Base-by-base conservation (phyloP, 176 grass and related monocot genomes). In the Thalia dealbata region DNA sequence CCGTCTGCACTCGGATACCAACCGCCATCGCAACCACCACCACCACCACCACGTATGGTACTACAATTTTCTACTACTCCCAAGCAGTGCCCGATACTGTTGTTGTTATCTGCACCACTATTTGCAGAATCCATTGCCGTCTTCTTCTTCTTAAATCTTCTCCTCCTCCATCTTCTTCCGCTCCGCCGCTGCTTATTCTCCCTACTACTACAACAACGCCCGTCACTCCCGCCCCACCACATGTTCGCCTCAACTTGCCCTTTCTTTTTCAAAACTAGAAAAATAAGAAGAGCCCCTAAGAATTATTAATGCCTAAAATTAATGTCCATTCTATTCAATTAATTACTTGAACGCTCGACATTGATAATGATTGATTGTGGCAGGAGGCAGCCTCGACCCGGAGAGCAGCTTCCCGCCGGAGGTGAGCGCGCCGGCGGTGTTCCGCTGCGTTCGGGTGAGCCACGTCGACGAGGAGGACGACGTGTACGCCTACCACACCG, bases 371-470 rank as follows among this genome's bases (percentile, higher is more conserved):
- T n/a, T n/a, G n/a, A n/a, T n/a, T n/a, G 48, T 14, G 19, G 72
- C 29, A 75, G 80, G 62, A 14, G 62, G 68, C 16, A 64, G 50
- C 22, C 58, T 67, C 66, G 85, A 72, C 50, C 71, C 72, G 1
- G 19, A 29, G 50, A 78, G 72, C 38, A 78, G 72, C 38, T 87
- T 83, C 56, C 85, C 85, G 2, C 24, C 71, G 26, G 85, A 87
- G 67, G 55, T 87, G 54, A 87, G 76, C 73, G 58, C 85, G 12
- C 71, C 61, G 51, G 85, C 80, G 27, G 76, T 79, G 41, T 87
- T 87, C 64, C 85, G 85, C 21, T 87, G 85, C 32, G 76, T 87
- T 24, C 71, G 85, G 14, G 76, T 87, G 13, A 83, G 85, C 69
- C 65, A 76, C 15, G 25, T 80, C 7, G 85, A 87, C 55, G 80